Percentiles rank a stretch among this genome's conserved stretches.
phyloP scores from a whole-genome alignment of 176 grass and related monocot genomes.

The Stipa capillata region DNA sequence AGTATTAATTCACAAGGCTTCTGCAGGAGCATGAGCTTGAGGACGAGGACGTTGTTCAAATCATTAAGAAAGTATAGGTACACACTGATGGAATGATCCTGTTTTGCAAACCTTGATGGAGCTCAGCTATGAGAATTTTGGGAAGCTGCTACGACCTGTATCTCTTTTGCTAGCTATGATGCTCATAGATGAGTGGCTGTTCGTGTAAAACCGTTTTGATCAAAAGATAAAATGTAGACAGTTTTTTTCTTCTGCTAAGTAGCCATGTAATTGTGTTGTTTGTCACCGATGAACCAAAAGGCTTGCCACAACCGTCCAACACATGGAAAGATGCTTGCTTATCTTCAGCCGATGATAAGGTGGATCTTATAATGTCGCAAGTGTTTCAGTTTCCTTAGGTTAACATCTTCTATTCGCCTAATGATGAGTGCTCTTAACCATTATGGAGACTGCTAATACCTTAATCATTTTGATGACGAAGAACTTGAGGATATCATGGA shows the following conservation, averaged over 20 bases:
- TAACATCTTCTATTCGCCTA: not conserved
- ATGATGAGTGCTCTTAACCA: not conserved
- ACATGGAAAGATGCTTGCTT: constrained; percentile 18
- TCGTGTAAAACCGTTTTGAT: not conserved
- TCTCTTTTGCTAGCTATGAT: not conserved
- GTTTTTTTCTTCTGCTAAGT: not conserved
- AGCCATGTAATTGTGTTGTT: constrained; percentile 12
- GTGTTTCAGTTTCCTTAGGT: not conserved
- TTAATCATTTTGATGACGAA: not conserved
- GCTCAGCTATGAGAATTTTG: constrained; percentile 9
- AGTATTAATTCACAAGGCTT: not conserved
- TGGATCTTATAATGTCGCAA: not conserved
- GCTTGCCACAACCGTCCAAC: not conserved
- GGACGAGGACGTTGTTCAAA: constrained; percentile 96
- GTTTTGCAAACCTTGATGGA: constrained; percentile 1
- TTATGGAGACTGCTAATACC: not conserved
- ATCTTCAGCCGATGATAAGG: constrained; percentile 12
- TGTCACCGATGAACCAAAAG: not conserved
- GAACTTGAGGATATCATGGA: not conserved
- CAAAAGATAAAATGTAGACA: constrained; percentile 2
- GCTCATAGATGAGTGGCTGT: not conserved
- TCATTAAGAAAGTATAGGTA: constrained; percentile 86
- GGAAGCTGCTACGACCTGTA: not conserved
- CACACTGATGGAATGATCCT: not conserved
- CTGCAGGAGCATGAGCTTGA: constrained; percentile 93